Evolutionary conservation across 2,329 filamentous ascomycete genomes (phyloP), one percentile per base, ranked within the genome.

Genomic region (Monilinia aucupariae): DNA sequence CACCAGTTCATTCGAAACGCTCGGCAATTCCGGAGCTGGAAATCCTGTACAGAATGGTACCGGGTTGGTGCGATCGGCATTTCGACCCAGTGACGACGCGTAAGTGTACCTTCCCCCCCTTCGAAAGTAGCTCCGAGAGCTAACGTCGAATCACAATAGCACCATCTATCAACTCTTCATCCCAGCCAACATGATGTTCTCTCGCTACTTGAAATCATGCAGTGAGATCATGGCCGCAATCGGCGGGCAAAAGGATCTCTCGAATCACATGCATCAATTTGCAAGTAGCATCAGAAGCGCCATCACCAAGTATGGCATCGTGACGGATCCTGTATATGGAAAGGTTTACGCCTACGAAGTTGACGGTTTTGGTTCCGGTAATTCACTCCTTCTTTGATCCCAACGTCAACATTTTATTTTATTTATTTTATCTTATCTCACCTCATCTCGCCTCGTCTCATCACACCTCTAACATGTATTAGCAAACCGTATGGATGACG

Each of bases 1-100:
- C 0, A 86, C 84, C 59, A 80, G 83, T 1, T 87, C 89, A 8
- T 93, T 91, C 0, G 92, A 96, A 73, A 96, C 92, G 0, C 82
- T 96, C 3, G 84, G 81, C 63, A 87, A 97, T 64, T 79, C 80
- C 10, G 93, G 93, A 10, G 79, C 87, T 37, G 92, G 92, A 22
- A 92, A 91, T 68, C 93, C 93, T 0, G 82, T 96, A 2, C 88
- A 85, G 61, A 76, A 75, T 48, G 85, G 84, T 37, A 94, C 91
- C 1, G 91, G 91, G 0, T 82, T 97, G 58, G 83, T 97, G 49
- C 85, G 93, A 61, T 92, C 89, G 68, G 91, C 92, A 37, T 97
- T 97, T 79, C 84, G 93, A 1, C 93, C 92, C 0, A 93, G 89
- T 64, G 93, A 97, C 74, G 93, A 97, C 74, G 85, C 91, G 17